phyloP scores from a whole-genome alignment of 2,329 filamentous ascomycete genomes.

The Phialophora chinensis region DNA sequence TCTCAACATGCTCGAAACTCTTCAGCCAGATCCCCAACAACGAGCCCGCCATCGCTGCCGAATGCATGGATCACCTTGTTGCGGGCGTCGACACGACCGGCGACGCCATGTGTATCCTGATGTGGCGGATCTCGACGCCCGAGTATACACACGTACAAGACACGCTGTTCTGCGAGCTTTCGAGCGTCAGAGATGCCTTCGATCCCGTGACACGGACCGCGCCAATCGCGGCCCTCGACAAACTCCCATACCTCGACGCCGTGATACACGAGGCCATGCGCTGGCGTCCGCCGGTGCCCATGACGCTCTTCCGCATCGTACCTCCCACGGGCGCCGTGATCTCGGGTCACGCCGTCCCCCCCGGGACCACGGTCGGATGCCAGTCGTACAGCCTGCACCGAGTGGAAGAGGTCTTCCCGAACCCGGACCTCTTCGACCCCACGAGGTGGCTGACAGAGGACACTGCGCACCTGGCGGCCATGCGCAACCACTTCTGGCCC shows the following conservation, averaged over 20 bases:
- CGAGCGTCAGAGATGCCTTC: conserved; percentile 37
- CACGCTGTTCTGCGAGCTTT: conserved; percentile 53
- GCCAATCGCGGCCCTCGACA: conserved; percentile 42
- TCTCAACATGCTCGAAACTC: conserved; percentile 52
- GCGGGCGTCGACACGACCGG: conserved; percentile 75
- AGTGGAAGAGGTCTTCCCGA: conserved; percentile 55
- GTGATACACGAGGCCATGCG: conserved; percentile 57
- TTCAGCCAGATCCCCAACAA: conserved; percentile 48
- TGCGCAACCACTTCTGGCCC: conserved; percentile 56
- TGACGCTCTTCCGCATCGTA: conserved; percentile 41
- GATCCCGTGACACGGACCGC: conserved; percentile 9
- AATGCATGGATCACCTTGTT: conserved; percentile 73
- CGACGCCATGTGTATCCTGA: conserved; percentile 72
- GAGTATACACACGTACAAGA: conserved; percentile 53
- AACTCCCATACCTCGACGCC: conserved; percentile 53
- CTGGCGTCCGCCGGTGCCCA: conserved; percentile 51
- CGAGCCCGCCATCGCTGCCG: conserved; percentile 60
- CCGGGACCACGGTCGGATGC: conserved; percentile 48
- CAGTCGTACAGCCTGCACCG: conserved; percentile 58
- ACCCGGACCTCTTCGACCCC: conserved; percentile 55
- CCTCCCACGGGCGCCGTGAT: conserved; percentile 48
- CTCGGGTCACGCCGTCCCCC: conserved; percentile 45
- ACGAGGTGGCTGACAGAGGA: conserved; percentile 56
- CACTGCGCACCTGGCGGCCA: conserved; percentile 50
- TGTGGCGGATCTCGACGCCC: conserved; percentile 72